These are phyloP conservation scores for Exserohilum rostratum DNA, from an alignment of 2,329 filamentous ascomycete genomes.

Conservation along the genomic window DNA sequence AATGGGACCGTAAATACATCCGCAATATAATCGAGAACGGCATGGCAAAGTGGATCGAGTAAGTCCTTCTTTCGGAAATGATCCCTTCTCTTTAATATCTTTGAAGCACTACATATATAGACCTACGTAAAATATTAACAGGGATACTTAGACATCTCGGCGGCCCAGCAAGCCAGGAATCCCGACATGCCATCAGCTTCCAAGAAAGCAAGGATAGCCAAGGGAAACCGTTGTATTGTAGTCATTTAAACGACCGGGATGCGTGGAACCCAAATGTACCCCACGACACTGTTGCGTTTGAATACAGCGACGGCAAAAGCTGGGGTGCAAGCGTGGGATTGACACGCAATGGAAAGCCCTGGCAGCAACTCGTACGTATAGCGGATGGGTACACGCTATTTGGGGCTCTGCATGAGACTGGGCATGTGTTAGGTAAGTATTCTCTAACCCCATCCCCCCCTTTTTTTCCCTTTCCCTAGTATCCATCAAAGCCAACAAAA, in stretches of 20 bases:
- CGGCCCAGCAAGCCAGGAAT: not conserved
- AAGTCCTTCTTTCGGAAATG: not conserved
- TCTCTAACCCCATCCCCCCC: too few relatives aligned
- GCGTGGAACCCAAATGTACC: constrained; percentile 1
- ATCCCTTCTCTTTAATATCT: not conserved
- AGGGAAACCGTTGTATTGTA: not conserved
- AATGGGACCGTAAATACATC: not conserved
- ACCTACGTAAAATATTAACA: too few relatives aligned
- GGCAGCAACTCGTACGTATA: not conserved
- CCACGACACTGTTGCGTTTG: constrained; percentile 3
- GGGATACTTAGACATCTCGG: not conserved
- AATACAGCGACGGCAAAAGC: not conserved
- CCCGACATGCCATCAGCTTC: constrained; percentile 4
- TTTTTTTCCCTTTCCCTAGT: not conserved
- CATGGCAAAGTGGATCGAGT: constrained; percentile 3
- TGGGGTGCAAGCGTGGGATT: constrained; percentile 4
- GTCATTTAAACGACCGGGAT: not conserved
- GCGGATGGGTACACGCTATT: not conserved
- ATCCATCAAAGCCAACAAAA: not conserved
- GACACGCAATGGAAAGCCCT: not conserved
- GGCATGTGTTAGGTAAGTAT: constrained; percentile 1
- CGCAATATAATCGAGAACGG: not conserved
- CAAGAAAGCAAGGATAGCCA: not conserved
- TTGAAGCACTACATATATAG: too few relatives aligned
- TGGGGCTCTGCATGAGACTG: not conserved